Evolutionary conservation across 1,139 yeast species (phyloP), one percentile per base, ranked within the genome.

Genomic region (Protomyces inouyei): DNA sequence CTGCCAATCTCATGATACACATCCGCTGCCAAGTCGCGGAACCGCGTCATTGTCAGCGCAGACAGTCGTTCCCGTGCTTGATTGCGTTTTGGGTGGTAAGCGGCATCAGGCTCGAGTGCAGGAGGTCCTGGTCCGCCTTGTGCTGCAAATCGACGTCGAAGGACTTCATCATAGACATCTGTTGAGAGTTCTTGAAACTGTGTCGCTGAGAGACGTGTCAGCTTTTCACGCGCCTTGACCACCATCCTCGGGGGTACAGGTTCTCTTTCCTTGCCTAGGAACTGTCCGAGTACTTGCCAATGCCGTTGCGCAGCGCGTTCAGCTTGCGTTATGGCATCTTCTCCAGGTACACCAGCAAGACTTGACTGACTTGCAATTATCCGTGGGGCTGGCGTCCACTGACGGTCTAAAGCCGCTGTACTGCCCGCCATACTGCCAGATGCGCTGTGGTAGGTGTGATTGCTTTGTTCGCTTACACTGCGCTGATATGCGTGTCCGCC

Each of bases 41-140:
- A 93, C 67, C 98, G 78, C 10, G 86, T 76, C 65, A 86, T 85
- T 0, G 97, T 95, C 67, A 95, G 81, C 54, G 90, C 84, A 1
- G 97, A 88, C 69, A 95, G 81, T 76, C 92, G 93, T 73, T 89
- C 92, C 71, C 99, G 83, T 2, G 98, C 98, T 75, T 91, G 96
- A 74, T 95, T 95, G 72, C 98, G 82, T 73, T 91, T 92, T 43
- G 96, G 95, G 74, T 95, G 98, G 76, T 90, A 90, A 3, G 81
- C 78, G n/a, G 83, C 80, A 73, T 82, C 83, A 3, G 95, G 92
- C 60, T 85, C 79, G 67, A 89, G 78, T 66, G 73, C 65, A 66
- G 69, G 5, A 16, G 48, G 54, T 23, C 61, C 51, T 21, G 48
- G 54, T 28, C 61, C 51, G 6, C 55, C 65, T 16, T 51, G 57